Evolutionary conservation across 148 eudicot species (phyloP).

Genomic region (Linanthus parryae): DNA sequence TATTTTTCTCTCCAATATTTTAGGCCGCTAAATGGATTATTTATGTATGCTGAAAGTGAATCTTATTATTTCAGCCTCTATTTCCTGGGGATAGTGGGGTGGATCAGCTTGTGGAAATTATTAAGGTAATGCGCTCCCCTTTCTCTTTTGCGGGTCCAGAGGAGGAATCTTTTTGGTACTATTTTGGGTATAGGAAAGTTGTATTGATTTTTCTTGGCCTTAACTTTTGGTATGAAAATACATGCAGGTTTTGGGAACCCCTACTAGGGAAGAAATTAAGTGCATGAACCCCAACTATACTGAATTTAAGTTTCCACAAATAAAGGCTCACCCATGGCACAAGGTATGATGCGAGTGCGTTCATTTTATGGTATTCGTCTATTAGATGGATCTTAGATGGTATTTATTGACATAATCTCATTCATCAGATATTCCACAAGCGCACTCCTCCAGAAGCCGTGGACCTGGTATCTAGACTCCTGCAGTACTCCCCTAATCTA

Average conservation of each 20-base stretch:
- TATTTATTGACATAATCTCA: constrained; percentile 3
- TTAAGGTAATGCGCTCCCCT: constrained; percentile 24
- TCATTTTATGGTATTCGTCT: too few relatives aligned
- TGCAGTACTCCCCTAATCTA: constrained; percentile 84
- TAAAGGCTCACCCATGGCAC: constrained; percentile 62
- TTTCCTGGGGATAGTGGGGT: constrained; percentile 56
- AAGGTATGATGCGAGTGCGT: constrained; percentile 74
- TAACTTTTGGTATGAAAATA: background rate
- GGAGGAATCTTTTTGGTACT: background rate
- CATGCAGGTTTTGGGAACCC: constrained; percentile 44
- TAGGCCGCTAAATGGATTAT: background rate
- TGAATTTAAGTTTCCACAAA: constrained; percentile 5
- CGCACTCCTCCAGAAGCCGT: constrained; percentile 93
- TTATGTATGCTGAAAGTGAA: constrained; percentile 2
- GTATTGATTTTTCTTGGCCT: background rate
- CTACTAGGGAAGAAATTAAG: constrained; percentile 50
- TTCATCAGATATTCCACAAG: constrained; percentile 71
- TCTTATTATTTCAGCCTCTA: constrained; percentile 30
- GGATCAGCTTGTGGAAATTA: constrained; percentile 50
- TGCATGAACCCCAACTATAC: constrained; percentile 56
- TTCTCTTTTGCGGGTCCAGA: background rate
- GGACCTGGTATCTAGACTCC: constrained; percentile 85
- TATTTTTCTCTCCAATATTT: background rate
- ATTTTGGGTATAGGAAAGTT: background rate
- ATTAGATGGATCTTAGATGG: too few relatives aligned